phyloP scores from a whole-genome alignment of 1,284 basidiomycete genomes.

The Inonotus obliquus region DNA sequence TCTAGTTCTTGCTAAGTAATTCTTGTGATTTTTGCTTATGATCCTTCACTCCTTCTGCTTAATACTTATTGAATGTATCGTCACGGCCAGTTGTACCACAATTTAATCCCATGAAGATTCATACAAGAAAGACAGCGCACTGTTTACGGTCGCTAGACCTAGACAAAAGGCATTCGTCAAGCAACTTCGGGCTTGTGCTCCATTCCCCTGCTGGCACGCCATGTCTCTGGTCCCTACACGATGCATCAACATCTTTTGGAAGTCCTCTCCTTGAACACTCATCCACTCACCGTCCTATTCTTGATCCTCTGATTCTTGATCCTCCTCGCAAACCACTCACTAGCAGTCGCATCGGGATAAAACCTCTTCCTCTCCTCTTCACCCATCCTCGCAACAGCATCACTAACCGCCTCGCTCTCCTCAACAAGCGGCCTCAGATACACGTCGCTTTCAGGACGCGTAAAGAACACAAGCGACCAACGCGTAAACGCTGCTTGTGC shows the following conservation, averaged over 20 bases:
- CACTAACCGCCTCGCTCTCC: conserved; percentile 33
- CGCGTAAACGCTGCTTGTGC: conserved; percentile 42
- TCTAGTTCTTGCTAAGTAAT: background rate
- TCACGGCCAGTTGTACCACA: background rate
- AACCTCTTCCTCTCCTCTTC: conserved; percentile 2
- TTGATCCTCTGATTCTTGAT: conserved; percentile 42
- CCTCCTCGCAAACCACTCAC: conserved; percentile 44
- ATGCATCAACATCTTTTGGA: background rate
- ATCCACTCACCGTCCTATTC: conserved; percentile 34
- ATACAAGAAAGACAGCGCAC: background rate
- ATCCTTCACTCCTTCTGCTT: background rate
- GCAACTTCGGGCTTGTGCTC: conserved; percentile 7
- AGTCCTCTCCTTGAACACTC: background rate
- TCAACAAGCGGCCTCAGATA: conserved; percentile 43
- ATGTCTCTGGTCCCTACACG: conserved; percentile 10
- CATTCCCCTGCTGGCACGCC: conserved; percentile 13
- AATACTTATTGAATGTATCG: background rate
- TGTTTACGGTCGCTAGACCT: background rate
- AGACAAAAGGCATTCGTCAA: background rate
- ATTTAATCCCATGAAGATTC: background rate
- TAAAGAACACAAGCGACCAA: conserved; percentile 61
- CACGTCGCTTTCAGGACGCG: conserved; percentile 50
- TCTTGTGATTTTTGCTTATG: background rate
- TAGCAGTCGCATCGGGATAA: conserved; percentile 33
- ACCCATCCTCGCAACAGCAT: background rate